phyloP scores from a whole-genome alignment of 1,284 basidiomycete species.

The Sporisorium graminicola region DNA sequence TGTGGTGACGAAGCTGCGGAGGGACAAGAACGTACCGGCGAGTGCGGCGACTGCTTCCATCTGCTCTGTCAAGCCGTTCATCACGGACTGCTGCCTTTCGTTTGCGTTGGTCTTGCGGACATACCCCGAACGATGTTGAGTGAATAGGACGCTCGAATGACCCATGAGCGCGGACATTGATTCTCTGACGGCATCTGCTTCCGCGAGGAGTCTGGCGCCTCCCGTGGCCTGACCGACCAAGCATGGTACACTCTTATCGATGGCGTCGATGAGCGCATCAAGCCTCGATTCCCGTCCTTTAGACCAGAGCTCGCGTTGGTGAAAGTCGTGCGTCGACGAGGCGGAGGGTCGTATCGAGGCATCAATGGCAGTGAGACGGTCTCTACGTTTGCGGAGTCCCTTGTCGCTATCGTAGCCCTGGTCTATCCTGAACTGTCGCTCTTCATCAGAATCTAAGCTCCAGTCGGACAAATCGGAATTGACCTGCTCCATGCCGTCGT shows the following conservation, averaged over 20 bases:
- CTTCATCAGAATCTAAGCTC: constrained; percentile 39
- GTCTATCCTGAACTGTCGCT: constrained; percentile 8
- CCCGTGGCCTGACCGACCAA: background rate
- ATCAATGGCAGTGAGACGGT: constrained; percentile 14
- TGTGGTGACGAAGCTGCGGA: constrained; percentile 18
- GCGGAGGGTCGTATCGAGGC: constrained; percentile 15
- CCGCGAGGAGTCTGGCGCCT: constrained; percentile 4
- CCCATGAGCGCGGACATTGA: constrained; percentile 30
- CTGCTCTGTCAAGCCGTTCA: constrained; percentile 19
- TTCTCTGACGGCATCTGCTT: constrained; percentile 38
- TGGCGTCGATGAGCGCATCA: background rate
- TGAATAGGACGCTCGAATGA: constrained; percentile 19
- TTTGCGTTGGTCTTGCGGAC: background rate
- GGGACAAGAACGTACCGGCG: constrained; percentile 15
- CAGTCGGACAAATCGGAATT: constrained; percentile 43
- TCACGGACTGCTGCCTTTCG: background rate
- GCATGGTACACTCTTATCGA: background rate
- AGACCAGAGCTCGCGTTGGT: constrained; percentile 28
- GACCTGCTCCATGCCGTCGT: constrained; percentile 10
- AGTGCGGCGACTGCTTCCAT: constrained; percentile 11
- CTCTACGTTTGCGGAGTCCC: constrained; percentile 16
- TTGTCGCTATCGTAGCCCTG: constrained; percentile 42
- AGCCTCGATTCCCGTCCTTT: background rate
- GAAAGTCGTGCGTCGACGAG: constrained; percentile 8
- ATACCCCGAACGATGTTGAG: background rate